Evolutionary conservation across 768 basidiomycete species (phyloP).

Genomic region (Naganishia friedmannii): DNA sequence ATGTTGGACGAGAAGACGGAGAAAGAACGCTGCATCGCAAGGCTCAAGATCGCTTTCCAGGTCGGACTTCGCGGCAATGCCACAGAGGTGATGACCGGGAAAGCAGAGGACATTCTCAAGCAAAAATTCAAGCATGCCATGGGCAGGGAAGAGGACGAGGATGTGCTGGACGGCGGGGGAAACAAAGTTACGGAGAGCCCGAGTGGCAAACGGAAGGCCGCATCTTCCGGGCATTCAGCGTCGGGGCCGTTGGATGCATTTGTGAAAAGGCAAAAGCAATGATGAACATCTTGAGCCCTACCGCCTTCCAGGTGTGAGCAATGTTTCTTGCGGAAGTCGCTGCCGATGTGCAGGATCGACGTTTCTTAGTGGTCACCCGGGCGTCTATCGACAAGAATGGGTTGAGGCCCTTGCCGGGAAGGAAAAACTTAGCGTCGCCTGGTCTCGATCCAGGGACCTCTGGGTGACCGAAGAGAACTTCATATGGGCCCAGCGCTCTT

Average conservation of each 20-base stretch:
- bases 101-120: slow-evolving; percentile 39
- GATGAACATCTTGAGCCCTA: background rate
- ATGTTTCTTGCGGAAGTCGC: too few species aligned
- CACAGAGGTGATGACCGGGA: slow-evolving; percentile 48
- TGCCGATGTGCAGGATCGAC: too few species aligned
- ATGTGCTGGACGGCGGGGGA: slow-evolving; percentile 24
- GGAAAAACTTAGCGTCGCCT: slow-evolving; percentile 24
- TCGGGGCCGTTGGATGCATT: slow-evolving; percentile 29
- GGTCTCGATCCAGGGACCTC: slow-evolving; percentile 28
- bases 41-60: slow-evolving; percentile 49
- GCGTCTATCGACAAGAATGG: too few species aligned
- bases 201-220: slow-evolving; percentile 16
- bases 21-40: slow-evolving; percentile 45
- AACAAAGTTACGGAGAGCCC: slow-evolving; percentile 24
- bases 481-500: slow-evolving; percentile 28
- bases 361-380: too few species aligned
- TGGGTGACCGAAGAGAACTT: slow-evolving; percentile 18
- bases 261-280: slow-evolving; percentile 22
- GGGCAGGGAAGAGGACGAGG: slow-evolving; percentile 29
- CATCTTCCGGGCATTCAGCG: background rate
- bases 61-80: slow-evolving; percentile 49
- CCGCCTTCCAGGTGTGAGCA: too few species aligned
- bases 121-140: slow-evolving; percentile 39
- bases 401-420: too few species aligned
- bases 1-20: slow-evolving; percentile 51